phyloP scores from a whole-genome alignment of 2,329 filamentous ascomycete species.

The Ceratocystis smalleyi region DNA sequence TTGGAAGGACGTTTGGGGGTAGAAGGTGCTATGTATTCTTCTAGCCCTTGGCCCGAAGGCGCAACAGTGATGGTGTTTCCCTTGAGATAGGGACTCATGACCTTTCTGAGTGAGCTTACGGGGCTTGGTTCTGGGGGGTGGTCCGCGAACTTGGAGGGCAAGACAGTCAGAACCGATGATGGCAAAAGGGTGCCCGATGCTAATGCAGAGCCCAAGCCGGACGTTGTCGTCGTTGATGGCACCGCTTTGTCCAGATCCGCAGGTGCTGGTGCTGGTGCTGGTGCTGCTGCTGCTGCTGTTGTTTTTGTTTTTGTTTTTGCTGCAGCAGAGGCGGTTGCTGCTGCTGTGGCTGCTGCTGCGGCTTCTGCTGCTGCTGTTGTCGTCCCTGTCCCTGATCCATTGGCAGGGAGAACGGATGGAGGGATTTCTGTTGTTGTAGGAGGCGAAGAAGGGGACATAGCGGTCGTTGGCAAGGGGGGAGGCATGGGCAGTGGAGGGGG shows the following conservation, averaged over 20 bases:
- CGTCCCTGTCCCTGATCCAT: background rate
- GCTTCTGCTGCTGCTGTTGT: background rate
- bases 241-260: background rate
- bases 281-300: too few species aligned
- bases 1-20: slow-evolving; percentile 12
- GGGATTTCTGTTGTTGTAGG: background rate
- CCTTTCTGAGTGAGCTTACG: slow-evolving; percentile 65
- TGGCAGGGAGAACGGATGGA: slow-evolving; percentile 7
- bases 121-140: slow-evolving; percentile 39
- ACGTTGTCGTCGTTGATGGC: background rate
- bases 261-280: too few species aligned
- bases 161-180: slow-evolving; percentile 25
- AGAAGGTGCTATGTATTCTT: slow-evolving; percentile 12
- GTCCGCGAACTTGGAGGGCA: slow-evolving; percentile 24
- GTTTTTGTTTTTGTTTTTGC: background rate
- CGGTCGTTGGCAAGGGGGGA: slow-evolving; percentile 23
- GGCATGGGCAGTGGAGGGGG: slow-evolving; percentile 44
- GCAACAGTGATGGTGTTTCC: slow-evolving; percentile 10
- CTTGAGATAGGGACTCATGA: slow-evolving; percentile 70
- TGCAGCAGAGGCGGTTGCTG: background rate
- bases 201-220: background rate
- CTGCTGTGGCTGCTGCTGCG: background rate
- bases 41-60: slow-evolving; percentile 3
- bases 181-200: slow-evolving; percentile 7
- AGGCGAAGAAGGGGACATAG: slow-evolving; percentile 14